Conservation (phyloP, 148 eudicot species). For the Dysphania ambrosioides region DNA sequence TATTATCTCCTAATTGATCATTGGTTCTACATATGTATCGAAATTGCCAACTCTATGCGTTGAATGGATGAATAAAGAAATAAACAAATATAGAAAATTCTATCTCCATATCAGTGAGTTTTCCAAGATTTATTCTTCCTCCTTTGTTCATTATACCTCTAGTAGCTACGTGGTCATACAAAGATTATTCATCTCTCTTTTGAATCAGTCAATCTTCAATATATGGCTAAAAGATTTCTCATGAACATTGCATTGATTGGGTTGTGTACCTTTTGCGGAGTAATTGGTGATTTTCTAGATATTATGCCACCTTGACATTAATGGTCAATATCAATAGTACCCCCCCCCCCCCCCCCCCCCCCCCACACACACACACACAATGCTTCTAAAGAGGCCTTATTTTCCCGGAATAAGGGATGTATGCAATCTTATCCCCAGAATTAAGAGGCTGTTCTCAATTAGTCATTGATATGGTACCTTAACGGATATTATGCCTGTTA, state of each 20-base stretch:
- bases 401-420: background rate
- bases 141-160: background rate
- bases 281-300: background rate
- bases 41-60: no score
- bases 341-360: no score
- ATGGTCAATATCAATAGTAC: background rate
- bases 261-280: background rate
- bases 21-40: no score
- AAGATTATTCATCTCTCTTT: background rate
- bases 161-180: background rate
- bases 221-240: background rate
- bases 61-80: no score
- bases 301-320: background rate
- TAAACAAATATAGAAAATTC: no score
- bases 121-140: background rate
- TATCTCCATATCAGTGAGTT: no score
- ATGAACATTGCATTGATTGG: background rate
- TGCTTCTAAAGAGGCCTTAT: background rate
- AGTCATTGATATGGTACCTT: background rate
- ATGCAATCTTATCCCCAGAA: no score
- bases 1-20: no score
- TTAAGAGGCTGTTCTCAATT: background rate
- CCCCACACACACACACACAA: no score
- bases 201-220: background rate
- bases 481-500: background rate